phyloP scores from a whole-genome alignment of 2,329 filamentous ascomycete genomes.

The Pestalotiopsis sp. region DNA sequence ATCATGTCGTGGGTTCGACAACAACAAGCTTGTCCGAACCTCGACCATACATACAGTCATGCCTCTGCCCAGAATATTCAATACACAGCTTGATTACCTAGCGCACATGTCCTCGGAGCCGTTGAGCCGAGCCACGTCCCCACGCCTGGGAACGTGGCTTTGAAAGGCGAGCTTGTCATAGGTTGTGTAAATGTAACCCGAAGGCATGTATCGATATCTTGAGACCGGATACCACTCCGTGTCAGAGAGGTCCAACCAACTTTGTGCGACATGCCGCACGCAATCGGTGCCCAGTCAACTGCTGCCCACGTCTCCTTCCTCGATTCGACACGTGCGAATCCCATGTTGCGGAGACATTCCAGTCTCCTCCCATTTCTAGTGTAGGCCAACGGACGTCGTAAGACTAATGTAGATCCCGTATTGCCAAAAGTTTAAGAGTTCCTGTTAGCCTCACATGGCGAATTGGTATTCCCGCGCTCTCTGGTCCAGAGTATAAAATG shows the following conservation, averaged over 20 bases:
- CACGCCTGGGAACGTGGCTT: not conserved
- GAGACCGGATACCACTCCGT: not conserved
- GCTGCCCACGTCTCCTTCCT: not conserved
- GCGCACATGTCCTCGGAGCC: not conserved
- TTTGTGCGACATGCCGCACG: not conserved
- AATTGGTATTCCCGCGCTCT: not conserved
- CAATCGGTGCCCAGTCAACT: not conserved
- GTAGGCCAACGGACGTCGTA: not conserved
- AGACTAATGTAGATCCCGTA: not conserved
- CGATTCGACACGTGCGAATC: not conserved
- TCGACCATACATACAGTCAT: not conserved
- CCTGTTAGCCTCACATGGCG: not conserved
- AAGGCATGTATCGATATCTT: not conserved
- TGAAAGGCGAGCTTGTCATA: not conserved
- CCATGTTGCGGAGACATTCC: not conserved
- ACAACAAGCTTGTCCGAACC: not conserved
- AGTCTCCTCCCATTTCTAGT: not conserved
- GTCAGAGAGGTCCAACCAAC: not conserved
- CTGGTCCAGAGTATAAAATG: not conserved
- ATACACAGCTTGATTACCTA: not conserved
- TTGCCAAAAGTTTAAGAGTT: not conserved
- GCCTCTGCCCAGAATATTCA: not conserved
- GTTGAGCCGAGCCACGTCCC: slow-evolving; percentile 1
- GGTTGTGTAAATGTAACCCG: not conserved
- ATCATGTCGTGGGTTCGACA: not conserved